Conservation (phyloP, 768 basidiomycete genomes). For the Trametes coccinea region DNA sequence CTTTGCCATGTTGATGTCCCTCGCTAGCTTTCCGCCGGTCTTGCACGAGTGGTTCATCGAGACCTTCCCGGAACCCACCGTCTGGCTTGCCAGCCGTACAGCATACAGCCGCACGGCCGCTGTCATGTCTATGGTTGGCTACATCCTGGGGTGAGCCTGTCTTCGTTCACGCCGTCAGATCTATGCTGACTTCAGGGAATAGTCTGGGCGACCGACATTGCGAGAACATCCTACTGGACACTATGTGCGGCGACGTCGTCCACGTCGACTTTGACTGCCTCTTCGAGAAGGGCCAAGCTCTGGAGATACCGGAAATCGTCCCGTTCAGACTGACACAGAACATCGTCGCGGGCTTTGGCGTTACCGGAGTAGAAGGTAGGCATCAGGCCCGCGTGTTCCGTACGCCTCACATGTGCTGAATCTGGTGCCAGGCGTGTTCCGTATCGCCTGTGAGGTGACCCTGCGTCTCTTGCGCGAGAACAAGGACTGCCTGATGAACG, state of each 20-base stretch:
- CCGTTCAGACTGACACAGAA: conserved; percentile 96
- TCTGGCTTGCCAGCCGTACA: conserved; percentile 89
- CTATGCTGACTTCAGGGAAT: background rate
- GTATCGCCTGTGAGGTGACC: conserved; percentile 88
- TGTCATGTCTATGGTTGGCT: conserved; percentile 99
- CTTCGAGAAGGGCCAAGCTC: conserved; percentile 90
- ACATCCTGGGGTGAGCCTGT: conserved; percentile 82
- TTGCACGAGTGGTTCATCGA: conserved; percentile 98
- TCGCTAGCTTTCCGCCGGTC: conserved; percentile 69
- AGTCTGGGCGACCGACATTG: conserved; percentile 98
- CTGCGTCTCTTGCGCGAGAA: conserved; percentile 85
- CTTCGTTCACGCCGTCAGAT: background rate
- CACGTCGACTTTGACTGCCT: conserved; percentile 99
- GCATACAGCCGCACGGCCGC: conserved; percentile 87
- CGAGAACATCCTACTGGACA: conserved; percentile 94
- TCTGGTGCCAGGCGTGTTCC: conserved; percentile 67
- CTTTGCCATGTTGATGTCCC: background rate
- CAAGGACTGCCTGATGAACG: conserved; percentile 91
- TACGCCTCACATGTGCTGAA: background rate
- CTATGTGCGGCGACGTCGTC: conserved; percentile 83
- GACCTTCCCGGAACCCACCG: conserved; percentile 94
- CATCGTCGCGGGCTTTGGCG: conserved; percentile 86
- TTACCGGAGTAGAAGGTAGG: conserved; percentile 88
- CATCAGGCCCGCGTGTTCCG: background rate
- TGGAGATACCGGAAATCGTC: conserved; percentile 89